These are phyloP conservation scores for Geranium brycei DNA, from an alignment of 345 rosid genomes.

Conservation along the genomic window DNA sequence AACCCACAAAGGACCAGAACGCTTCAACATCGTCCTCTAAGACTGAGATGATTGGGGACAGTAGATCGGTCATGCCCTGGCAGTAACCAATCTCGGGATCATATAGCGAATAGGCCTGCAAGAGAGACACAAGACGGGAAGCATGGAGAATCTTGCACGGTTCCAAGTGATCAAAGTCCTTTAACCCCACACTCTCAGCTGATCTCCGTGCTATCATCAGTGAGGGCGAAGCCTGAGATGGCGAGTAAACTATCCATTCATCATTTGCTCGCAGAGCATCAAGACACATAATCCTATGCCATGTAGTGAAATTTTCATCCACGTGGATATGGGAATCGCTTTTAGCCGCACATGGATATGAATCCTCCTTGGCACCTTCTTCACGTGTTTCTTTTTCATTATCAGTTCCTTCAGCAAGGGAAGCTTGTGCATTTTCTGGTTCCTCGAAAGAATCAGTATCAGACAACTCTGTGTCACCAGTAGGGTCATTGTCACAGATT, in stretches of 20 bases:
- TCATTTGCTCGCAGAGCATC: conserved; percentile 83
- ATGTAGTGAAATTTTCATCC: conserved; percentile 69
- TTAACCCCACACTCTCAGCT: conserved; percentile 61
- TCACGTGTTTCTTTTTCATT: background rate
- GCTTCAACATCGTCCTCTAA: conserved; percentile 72
- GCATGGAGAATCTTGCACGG: conserved; percentile 73
- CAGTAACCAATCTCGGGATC: conserved; percentile 83
- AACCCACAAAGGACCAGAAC: conserved; percentile 87
- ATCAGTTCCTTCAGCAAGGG: conserved; percentile 22
- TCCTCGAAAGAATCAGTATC: conserved; percentile 51
- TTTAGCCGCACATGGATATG: conserved; percentile 19
- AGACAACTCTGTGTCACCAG: conserved; percentile 41
- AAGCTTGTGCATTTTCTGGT: conserved; percentile 28
- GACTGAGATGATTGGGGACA: conserved; percentile 66
- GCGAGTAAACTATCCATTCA: conserved; percentile 64
- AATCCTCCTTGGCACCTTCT: conserved; percentile 21
- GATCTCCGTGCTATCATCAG: conserved; percentile 37
- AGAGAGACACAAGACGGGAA: conserved; percentile 71
- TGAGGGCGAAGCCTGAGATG: conserved; percentile 53
- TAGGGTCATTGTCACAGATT: conserved; percentile 31
- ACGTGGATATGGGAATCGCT: conserved; percentile 18
- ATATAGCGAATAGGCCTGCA: conserved; percentile 78
- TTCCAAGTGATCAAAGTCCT: conserved; percentile 69
- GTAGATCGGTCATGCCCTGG: conserved; percentile 96
- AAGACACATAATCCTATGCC: conserved; percentile 85